phyloP scores from a whole-genome alignment of 768 basidiomycete genomes.

The Rhizopogon roseolus region DNA sequence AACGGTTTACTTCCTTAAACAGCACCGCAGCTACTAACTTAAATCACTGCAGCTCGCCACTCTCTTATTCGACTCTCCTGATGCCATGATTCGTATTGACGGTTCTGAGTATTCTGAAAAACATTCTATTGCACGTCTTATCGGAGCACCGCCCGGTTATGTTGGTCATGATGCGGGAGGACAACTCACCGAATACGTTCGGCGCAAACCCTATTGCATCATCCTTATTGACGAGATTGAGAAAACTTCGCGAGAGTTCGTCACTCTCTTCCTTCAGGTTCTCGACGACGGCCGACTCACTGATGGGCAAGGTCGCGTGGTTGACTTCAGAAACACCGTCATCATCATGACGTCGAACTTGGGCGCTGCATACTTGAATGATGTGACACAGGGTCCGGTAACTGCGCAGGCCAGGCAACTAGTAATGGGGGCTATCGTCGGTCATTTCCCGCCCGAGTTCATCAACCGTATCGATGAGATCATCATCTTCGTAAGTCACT shows the following conservation, averaged over 20 bases:
- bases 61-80: slow-evolving; percentile 84
- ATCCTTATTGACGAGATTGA: slow-evolving; percentile 87
- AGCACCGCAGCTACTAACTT: neutral
- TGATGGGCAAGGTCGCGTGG: slow-evolving; percentile 86
- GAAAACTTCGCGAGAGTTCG: slow-evolving; percentile 78
- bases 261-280: slow-evolving; percentile 74
- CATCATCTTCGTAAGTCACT: slow-evolving; percentile 54
- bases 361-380: slow-evolving; percentile 72
- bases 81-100: slow-evolving; percentile 91
- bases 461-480: slow-evolving; percentile 87
- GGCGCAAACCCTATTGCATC: slow-evolving; percentile 86
- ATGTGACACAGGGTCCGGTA: slow-evolving; percentile 69
- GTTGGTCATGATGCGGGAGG: slow-evolving; percentile 89
- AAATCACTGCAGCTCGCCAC: slow-evolving; percentile 63
- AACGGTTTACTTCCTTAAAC: neutral
- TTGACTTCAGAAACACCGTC: slow-evolving; percentile 87
- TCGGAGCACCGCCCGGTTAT: slow-evolving; percentile 78
- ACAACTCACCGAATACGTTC: slow-evolving; percentile 89
- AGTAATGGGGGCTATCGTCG: slow-evolving; percentile 77
- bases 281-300: slow-evolving; percentile 91
- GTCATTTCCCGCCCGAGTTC: slow-evolving; percentile 91
- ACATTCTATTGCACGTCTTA: slow-evolving; percentile 68
- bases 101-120: slow-evolving; percentile 90
- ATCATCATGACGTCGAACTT: slow-evolving; percentile 95
- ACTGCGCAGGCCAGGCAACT: slow-evolving; percentile 51